Evolutionary conservation across 225 moss, liverwort and hornwort species (phyloP), one percentile per base, ranked within the genome.

Genomic region (Marchantia paleacea): DNA sequence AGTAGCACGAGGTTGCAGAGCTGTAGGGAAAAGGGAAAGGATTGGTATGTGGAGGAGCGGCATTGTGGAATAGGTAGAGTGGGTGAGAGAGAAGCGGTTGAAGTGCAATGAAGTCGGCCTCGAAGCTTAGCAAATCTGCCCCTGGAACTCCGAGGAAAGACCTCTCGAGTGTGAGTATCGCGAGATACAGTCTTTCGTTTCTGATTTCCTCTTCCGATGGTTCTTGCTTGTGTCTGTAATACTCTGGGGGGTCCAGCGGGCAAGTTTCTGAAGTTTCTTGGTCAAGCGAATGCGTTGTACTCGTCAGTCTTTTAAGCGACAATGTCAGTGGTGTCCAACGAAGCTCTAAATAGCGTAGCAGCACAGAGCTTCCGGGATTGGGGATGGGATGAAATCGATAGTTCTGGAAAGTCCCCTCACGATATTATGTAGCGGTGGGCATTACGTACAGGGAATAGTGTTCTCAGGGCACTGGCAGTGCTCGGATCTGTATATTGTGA

Each of bases 161-260:
- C 85, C 76, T 80, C 63, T 83, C 86, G 63, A 86, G 83, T 84
- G 86, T 86, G 86, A 86, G 86, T 86, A 83, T 26, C 49, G 81
- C 67, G 70, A 70, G 75, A 81, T 57, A 54, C 20, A 78, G 48
- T 80, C 28, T 78, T 10, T 82, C 52, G 64, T 71, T 79, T 80
- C 30, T 60, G 31, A 52, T 79, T 69, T 30, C 79, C 29, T 69
- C 55, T 78, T 39, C 73, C 47, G 3, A 22, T 19, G 73, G 58
- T 81, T 68, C 81, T 78, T 83, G 81, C 82, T 75, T 52, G 49
- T 63, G 3, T 78, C 61, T 26, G 73, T 12, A 73, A 52, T 19
- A 18, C 73, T 5, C 51, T 52, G 53, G 31, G 53, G 31, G 76
- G 64, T 78, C 26, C 28, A 19, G 57, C 73, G 81, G 71, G 72